A percentile compares a stretch with the other conserved stretches of the same genome.
Conservation (phyloP, 768 basidiomycete genomes). For the Pisolithus microcarpus region DNA sequence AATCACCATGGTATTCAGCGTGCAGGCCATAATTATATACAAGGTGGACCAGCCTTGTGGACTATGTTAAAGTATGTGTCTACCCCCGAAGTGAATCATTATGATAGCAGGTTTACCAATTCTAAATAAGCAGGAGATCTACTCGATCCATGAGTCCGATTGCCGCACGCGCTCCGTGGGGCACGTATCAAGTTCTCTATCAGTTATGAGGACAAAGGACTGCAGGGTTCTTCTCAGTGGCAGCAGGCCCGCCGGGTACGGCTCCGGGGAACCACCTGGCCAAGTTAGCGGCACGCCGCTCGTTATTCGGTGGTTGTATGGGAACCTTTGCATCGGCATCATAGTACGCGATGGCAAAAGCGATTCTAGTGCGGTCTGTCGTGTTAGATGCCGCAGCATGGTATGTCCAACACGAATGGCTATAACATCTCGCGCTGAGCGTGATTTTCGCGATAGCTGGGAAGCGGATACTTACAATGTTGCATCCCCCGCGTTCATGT, state of each 20-base stretch:
- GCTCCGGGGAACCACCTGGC: conserved; percentile 5
- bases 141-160: too few species aligned
- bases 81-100: too few species aligned
- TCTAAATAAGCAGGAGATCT: too few species aligned
- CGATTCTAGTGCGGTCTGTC: background rate
- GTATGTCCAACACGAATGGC: conserved; percentile 7
- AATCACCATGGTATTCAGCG: too few species aligned
- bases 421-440: background rate
- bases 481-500: background rate
- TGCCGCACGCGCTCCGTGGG: too few species aligned
- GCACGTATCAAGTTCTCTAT: too few species aligned
- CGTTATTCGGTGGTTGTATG: background rate
- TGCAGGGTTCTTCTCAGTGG: conserved; percentile 1
- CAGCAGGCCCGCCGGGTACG: background rate
- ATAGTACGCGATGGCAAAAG: conserved; percentile 1
- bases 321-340: conserved; percentile 2
- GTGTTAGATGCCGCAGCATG: conserved; percentile 2
- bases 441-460: too few species aligned
- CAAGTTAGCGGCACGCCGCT: conserved; percentile 4
- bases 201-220: background rate
- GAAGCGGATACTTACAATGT: background rate
- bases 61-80: too few species aligned
- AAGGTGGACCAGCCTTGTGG: too few species aligned
- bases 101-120: too few species aligned
- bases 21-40: too few species aligned